Evolutionary conservation across 2,329 filamentous ascomycete species (phyloP).

Genomic region (Sporothrix euskadiensis): DNA sequence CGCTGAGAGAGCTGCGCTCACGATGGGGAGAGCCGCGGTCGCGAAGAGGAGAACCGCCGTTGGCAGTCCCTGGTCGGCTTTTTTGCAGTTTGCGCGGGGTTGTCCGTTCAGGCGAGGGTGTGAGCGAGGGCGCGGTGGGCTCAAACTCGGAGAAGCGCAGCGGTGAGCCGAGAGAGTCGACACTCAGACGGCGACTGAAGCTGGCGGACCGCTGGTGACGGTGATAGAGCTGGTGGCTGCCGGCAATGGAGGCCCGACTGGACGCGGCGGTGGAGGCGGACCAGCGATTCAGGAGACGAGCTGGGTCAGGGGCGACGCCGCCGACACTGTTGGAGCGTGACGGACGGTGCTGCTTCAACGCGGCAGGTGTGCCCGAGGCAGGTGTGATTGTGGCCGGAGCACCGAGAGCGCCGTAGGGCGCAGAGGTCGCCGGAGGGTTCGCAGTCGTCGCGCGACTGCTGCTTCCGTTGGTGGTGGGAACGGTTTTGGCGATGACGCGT

Average conservation of each 20-base stretch:
- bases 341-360: conserved; percentile 35
- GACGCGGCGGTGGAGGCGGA: conserved; percentile 54
- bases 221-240: conserved; percentile 34
- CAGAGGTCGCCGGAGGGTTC: neutral
- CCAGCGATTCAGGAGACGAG: conserved; percentile 55
- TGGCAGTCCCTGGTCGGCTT: conserved; percentile 39
- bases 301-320: conserved; percentile 43
- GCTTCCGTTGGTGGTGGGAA: neutral
- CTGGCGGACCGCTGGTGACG: conserved; percentile 38
- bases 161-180: conserved; percentile 44
- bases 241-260: conserved; percentile 46
- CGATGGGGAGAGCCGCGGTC: conserved; percentile 33
- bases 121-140: neutral
- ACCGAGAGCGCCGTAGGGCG: conserved; percentile 33
- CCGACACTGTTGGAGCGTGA: conserved; percentile 44
- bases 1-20: conserved; percentile 21
- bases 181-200: conserved; percentile 47
- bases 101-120: neutral
- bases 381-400: conserved; percentile 27
- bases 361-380: conserved; percentile 4
- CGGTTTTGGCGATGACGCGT: conserved; percentile 35
- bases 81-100: conserved; percentile 45
- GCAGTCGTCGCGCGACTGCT: neutral
- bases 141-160: neutral
- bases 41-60: conserved; percentile 29